Evolutionary conservation across 176 grass and related monocot genomes (phyloP).

Genomic region (Otatea glauca): DNA sequence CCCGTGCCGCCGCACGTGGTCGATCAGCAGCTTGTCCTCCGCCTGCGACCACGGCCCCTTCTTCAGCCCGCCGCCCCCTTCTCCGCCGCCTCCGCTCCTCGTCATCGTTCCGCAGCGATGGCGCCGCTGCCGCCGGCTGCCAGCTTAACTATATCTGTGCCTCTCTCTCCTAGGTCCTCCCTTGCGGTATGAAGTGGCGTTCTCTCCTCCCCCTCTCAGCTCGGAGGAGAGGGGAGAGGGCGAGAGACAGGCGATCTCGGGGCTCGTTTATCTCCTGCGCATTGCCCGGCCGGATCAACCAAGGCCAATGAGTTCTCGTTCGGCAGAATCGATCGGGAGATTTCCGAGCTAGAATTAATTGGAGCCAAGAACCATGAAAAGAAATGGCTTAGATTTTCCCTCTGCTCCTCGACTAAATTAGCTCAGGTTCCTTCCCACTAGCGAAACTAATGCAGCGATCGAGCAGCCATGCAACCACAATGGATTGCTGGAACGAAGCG

Average conservation of each 20-base stretch:
- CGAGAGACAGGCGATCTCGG: conserved; percentile 22
- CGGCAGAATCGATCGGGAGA: not conserved
- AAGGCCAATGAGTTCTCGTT: not conserved
- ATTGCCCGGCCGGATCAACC: not conserved
- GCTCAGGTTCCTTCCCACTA: conserved; percentile 11
- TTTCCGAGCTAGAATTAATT: not conserved
- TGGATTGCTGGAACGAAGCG: conserved; percentile 15
- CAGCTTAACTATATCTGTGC: not conserved
- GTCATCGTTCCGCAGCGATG: conserved; percentile 22
- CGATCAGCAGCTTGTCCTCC: conserved; percentile 74
- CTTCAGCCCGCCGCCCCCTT: conserved; percentile 40
- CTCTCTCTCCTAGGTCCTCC: conserved; percentile 1
- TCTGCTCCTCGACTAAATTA: not conserved
- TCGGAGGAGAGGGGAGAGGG: conserved; percentile 40
- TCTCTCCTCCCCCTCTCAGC: conserved; percentile 50
- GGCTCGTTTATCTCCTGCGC: conserved; percentile 1
- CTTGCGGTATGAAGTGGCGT: not conserved
- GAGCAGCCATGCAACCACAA: conserved; percentile 36
- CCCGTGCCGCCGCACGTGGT: conserved; percentile 81
- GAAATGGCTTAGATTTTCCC: no score
- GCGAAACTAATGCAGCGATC: not conserved
- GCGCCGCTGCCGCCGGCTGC: conserved; percentile 1
- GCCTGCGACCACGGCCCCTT: conserved; percentile 94
- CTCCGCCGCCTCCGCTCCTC: not conserved
- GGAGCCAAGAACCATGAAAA: not conserved